A percentile compares a stretch with the other conserved stretches of the same genome.
Conservation (phyloP, 495 filamentous ascomycete species). For the Trichoderma reesei region DNA sequence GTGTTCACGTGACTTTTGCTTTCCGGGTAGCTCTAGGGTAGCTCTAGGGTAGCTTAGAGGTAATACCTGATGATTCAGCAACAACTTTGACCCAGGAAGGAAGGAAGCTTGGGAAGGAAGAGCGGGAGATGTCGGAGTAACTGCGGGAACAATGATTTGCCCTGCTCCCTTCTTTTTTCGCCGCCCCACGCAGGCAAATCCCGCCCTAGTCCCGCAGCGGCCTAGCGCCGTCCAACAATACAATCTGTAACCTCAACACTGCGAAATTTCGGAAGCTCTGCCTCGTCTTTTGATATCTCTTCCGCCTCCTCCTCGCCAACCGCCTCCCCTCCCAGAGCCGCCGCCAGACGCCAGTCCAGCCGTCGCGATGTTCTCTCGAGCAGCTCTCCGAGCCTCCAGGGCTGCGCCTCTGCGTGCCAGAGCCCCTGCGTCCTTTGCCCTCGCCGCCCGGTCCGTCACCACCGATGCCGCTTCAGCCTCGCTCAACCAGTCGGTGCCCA, state of each 20-base stretch:
- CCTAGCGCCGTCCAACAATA: slow-evolving; percentile 10
- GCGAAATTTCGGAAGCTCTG: slow-evolving; percentile 9
- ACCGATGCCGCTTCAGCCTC: slow-evolving; percentile 13
- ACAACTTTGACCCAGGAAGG: background rate
- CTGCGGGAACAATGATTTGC: background rate
- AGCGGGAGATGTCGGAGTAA: background rate
- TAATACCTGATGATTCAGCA: too few species aligned
- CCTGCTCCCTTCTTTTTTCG: background rate
- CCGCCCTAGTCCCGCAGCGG: background rate
- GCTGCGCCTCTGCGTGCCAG: slow-evolving; percentile 6
- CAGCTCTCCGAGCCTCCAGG: slow-evolving; percentile 10
- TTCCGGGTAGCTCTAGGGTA: background rate
- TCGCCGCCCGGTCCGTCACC: slow-evolving; percentile 10
- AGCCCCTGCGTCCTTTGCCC: background rate
- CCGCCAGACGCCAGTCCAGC: background rate
- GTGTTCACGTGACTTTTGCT: background rate
- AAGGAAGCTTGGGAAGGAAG: too few species aligned
- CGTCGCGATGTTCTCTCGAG: slow-evolving; percentile 12
- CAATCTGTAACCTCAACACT: slow-evolving; percentile 10
- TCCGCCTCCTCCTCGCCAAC: slow-evolving; percentile 5
- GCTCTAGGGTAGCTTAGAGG: background rate
- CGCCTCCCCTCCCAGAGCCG: slow-evolving; percentile 3
- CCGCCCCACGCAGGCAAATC: background rate
- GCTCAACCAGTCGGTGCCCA: slow-evolving; percentile 7
- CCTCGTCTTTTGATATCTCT: background rate